These are phyloP conservation scores for Paradendryphiella salina DNA, from an alignment of 2,329 filamentous ascomycete species.

Conservation along the genomic window DNA sequence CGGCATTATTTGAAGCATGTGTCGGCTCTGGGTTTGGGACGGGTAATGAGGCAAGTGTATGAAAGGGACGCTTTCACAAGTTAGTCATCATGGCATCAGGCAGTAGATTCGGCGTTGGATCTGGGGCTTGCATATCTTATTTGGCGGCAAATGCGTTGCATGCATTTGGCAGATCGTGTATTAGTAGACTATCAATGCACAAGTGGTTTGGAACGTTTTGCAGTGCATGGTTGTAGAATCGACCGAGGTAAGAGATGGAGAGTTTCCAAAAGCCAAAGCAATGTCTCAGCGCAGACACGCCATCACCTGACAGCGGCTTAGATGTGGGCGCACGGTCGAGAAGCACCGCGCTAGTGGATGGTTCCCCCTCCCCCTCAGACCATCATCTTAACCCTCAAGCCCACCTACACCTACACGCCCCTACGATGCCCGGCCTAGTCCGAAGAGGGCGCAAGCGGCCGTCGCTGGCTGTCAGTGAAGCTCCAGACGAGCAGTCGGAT, in stretches of 20 bases:
- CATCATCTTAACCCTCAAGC: background rate
- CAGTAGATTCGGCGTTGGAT: constrained; percentile 11
- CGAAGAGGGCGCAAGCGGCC: constrained; percentile 31
- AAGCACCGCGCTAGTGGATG: constrained; percentile 3
- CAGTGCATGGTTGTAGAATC: no score
- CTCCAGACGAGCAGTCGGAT: constrained; percentile 28
- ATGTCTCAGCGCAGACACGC: constrained; percentile 9
- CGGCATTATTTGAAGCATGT: constrained; percentile 21
- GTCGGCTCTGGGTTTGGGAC: constrained; percentile 14
- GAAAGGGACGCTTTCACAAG: background rate
- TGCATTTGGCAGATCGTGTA: constrained; percentile 16
- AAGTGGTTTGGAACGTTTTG: background rate
- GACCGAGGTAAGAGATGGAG: no score
- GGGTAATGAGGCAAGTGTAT: constrained; percentile 13
- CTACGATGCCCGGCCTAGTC: constrained; percentile 36
- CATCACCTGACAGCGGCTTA: constrained; percentile 20
- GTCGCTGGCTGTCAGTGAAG: constrained; percentile 24
- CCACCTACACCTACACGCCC: background rate
- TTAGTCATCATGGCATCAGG: constrained; percentile 12
- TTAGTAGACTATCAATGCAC: constrained; percentile 16
- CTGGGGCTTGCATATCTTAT: constrained; percentile 8
- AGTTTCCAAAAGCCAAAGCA: no score
- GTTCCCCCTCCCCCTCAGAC: constrained; percentile 5
- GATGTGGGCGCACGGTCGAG: constrained; percentile 3
- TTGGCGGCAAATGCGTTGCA: constrained; percentile 5